phyloP scores from a whole-genome alignment of 768 basidiomycete genomes.

The Lyophyllum decastes region DNA sequence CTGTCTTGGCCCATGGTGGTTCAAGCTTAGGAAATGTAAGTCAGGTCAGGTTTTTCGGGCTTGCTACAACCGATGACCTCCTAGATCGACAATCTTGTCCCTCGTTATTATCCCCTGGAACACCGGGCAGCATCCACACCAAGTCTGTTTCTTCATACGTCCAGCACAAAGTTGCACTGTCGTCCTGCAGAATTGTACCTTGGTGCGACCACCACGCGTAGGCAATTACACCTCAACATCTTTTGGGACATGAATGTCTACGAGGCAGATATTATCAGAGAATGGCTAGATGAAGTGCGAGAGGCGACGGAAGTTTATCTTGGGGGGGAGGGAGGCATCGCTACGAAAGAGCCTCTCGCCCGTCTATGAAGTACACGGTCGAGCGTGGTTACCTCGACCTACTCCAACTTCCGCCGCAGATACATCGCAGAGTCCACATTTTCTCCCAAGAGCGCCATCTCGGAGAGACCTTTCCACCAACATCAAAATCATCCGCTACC shows the following conservation, averaged over 20 bases:
- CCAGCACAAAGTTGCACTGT: slow-evolving; percentile 33
- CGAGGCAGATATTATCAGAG: slow-evolving; percentile 36
- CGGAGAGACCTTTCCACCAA: slow-evolving; percentile 29
- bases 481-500: slow-evolving; percentile 31
- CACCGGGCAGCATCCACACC: slow-evolving; percentile 6
- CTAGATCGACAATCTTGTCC: slow-evolving; percentile 35
- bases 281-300: slow-evolving; percentile 50
- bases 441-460: slow-evolving; percentile 68
- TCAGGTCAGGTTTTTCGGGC: not conserved
- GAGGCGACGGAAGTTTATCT: slow-evolving; percentile 35
- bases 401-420: slow-evolving; percentile 73
- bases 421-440: slow-evolving; percentile 58
- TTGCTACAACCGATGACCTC: not conserved
- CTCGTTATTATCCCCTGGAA: slow-evolving; percentile 35
- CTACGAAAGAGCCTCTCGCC: too few species aligned
- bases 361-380: not conserved
- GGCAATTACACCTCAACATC: slow-evolving; percentile 32
- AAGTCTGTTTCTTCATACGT: slow-evolving; percentile 18
- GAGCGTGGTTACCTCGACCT: not conserved
- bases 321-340: not conserved
- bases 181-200: slow-evolving; percentile 52
- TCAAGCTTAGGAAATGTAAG: slow-evolving; percentile 39
- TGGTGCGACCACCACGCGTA: slow-evolving; percentile 34
- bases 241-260: slow-evolving; percentile 50
- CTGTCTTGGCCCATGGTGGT: slow-evolving; percentile 16